Base-by-base conservation (phyloP, 352 stramenopile genomes). In the Phytophthora capsici region DNA sequence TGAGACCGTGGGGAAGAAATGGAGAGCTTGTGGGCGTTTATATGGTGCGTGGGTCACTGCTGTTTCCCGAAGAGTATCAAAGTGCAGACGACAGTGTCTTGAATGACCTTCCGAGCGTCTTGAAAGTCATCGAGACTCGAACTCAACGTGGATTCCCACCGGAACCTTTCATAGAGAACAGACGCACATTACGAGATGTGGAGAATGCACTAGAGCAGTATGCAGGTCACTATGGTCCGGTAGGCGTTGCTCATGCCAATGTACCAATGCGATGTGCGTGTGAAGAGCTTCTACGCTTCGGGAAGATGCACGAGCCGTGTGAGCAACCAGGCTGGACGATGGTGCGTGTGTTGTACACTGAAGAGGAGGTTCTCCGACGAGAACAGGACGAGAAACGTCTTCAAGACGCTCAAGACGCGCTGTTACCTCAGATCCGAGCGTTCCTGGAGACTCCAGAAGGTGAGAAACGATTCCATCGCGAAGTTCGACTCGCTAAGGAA, bases 201-300 rank as follows among this genome's bases (percentile, higher is more conserved):
- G 68, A 66, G 9, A 76, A 76, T 17, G 85, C 85, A 6, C 52
- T 94, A 8, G 77, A 79, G 28, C 59, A 92, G 30, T 92, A 82
- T 47, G 49, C 91, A 10, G 83, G 85, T 12, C 58, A 77, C 3
- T 94, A 86, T 19, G 83, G 85, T 0, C 83, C 81, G 0, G 62
- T 92, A n/a, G 85, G 85, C 1, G 47, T 91, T 4, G 65, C 34
- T 12, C 82, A 91, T 40, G 70, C 81, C 16, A 70, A 77, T 17
- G 77, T 92, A 5, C 85, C 83, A n/a, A 87, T 94, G 72, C 80
- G 84, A 17, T 94, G 85, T 41, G 81, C 73, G 9, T 94, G 85
- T 55, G 82, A 91, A 26, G 78, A 87, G 2, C 53, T 92, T 23
- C 56, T 92, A 28, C 79, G 74, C 10, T 84, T 78, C 47, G 70